phyloP scores from a whole-genome alignment of 1,139 yeast genomes.

The Nakaseomyces glabratus region DNA sequence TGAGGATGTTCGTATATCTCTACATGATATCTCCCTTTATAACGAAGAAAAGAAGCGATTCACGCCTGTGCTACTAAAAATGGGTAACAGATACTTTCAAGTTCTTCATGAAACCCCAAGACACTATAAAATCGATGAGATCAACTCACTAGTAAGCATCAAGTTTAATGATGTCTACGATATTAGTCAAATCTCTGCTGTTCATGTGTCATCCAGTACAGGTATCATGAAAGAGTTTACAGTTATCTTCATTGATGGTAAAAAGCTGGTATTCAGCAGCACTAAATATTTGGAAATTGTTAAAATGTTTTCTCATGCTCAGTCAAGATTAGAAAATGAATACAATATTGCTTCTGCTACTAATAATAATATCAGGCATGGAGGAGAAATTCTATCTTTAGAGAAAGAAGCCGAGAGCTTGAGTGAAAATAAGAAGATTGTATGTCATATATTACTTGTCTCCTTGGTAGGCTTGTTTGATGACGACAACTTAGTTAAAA shows the following conservation, averaged over 20 bases:
- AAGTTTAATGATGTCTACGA: slow-evolving; percentile 47
- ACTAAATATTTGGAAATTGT: slow-evolving; percentile 59
- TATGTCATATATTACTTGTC: slow-evolving; percentile 55
- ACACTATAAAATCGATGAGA: slow-evolving; percentile 32
- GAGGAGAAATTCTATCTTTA: not conserved
- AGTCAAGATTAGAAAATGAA: slow-evolving; percentile 40
- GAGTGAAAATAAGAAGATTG: slow-evolving; percentile 11
- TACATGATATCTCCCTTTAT: slow-evolving; percentile 34
- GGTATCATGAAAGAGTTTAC: slow-evolving; percentile 52
- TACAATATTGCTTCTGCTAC: slow-evolving; percentile 19
- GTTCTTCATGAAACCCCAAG: slow-evolving; percentile 37
- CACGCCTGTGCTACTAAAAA: slow-evolving; percentile 50
- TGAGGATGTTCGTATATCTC: slow-evolving; percentile 49
- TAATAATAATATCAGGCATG: slow-evolving; percentile 14
- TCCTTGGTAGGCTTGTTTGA: slow-evolving; percentile 62
- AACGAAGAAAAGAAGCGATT: slow-evolving; percentile 37
- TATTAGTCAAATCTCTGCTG: slow-evolving; percentile 44
- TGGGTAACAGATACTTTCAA: slow-evolving; percentile 66
- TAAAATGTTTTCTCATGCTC: slow-evolving; percentile 58
- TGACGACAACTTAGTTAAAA: slow-evolving; percentile 48
- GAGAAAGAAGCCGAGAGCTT: slow-evolving; percentile 3
- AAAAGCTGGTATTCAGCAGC: slow-evolving; percentile 45
- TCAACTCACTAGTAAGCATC: slow-evolving; percentile 17
- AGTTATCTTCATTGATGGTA: slow-evolving; percentile 41
- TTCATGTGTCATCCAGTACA: slow-evolving; percentile 44